Evolutionary conservation across 306 rosid species (phyloP), one percentile per base, ranked within the genome.

Genomic region (Hippophae tibetana): DNA sequence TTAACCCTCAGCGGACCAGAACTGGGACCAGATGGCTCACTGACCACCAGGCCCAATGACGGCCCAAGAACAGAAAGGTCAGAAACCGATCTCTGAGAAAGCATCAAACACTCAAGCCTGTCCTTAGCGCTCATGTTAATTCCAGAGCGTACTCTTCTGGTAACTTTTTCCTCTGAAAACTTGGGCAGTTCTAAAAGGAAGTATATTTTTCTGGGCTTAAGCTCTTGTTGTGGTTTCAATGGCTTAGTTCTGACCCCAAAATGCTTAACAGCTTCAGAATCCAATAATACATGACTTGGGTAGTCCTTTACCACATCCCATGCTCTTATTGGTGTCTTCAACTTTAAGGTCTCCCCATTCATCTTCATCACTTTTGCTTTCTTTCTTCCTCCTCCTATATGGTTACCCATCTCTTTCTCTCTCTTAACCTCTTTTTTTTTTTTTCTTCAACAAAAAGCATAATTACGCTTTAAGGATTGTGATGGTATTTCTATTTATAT

Each of bases 361-460:
- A 82, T 72, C 60, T 80, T 89, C 95, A 89, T 84, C 47, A 89
- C 86, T 67, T 86, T 89, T 26, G 85, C 86, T 65, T 61, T 82
- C 41, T 55, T 84, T 54, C 77, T 78, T 41, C 90, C 71, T 31
- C 38, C 38, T 60, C 94, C 73, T 62, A 88, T 13, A 7, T 65
- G 60, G 79, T 89, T 89, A 40, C 97, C 97, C 97, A 89, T 89
- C 42, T 57, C 43, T 10, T 13, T 9, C 10, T 8, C 2, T 47
- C 46, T 57, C 14, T 42, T 47, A 26, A 14, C 8, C 13, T 47
- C 46, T 14, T 23, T 23, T 42, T 13, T 57, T 40, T 27, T 54
- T 9, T 47, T 48, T 6, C 8, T 5, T 47, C n/a, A 5, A 8
- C 4, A 7, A 31, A 31, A 31, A 31, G 38, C 38, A 2, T 31